Base-by-base conservation (phyloP, 768 basidiomycete species). In the Suillus variegatus region DNA sequence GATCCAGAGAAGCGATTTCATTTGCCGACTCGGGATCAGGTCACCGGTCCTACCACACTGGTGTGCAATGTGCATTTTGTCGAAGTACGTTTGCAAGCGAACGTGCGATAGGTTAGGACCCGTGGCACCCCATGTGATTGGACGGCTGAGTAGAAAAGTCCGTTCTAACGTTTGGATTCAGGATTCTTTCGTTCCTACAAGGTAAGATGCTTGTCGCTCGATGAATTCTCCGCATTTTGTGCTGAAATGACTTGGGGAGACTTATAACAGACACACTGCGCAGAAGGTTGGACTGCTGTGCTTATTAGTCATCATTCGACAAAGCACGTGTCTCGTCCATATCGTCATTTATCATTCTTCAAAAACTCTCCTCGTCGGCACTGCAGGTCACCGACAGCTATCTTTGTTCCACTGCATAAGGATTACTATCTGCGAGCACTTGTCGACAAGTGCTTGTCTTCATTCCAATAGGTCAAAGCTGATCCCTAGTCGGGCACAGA, bases 311-410 rank as follows among this genome's bases (percentile, higher is more conserved):
- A 76, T 75, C 75, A 68, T 64, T 70, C 40, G 32, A 43, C 55
- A 55, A 60, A 67, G 73, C 79, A 80, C 79, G 78, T 80, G 79
- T 73, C 67, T 68, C 25, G 55, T 64, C 65, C 61, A 73, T 74
- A 73, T 75, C 78, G 74, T 79, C 78, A 79, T 74, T 75, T 76
- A 73, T 79, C 78, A 79, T 74, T 58, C 47, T 38, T 35, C 57
- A 52, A 65, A 70, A 71, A 70, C 66, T 62, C 69, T 68, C 25
- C 62, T 64, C n/a, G 49, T n/a, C 32, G 32, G 32, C 32, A 32
- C 32, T 55, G 36, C 54, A 55, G 35, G 54, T 36, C 54, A 36
- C 54, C 54, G 20, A 55, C 32, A 55, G 10, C 32, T 12, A 18
- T 54, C 28, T 54, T 32, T 35, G 32, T 20, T 12, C 10, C 12